Base-by-base conservation (phyloP, 1,284 basidiomycete genomes). In the Exobasidium cylindrosporum region DNA sequence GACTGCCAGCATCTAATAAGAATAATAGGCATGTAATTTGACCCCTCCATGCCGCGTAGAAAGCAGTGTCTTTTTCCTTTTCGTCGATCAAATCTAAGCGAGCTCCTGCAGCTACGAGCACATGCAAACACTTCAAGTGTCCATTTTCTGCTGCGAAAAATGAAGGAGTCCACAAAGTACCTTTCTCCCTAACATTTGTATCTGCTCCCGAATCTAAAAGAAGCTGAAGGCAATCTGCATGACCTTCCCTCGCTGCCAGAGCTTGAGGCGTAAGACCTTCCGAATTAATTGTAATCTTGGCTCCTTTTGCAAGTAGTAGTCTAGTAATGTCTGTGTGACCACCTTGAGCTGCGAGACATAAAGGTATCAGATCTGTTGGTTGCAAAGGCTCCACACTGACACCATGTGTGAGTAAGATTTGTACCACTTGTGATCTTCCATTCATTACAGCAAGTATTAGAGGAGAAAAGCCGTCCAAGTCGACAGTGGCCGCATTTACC, bases 41-140 rank as follows among this genome's bases (percentile, higher is more conserved):
- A 1, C 96, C 96, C 74, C 92, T 92, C 95, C 96, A 99, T 3
- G 92, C 93, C 0, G 96, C 94, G 76, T 97, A 97, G 82, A 97
- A 94, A 46, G 93, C 85, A 14, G 95, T 87, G 53, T 87, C 86
- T 74, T 91, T 89, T 24, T 88, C 88, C 61, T 91, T 86, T 81
- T 99, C 96, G 81, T 98, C 96, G 45, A 84, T 82, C 24, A 85
- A 84, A 72, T 87, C 85, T 32, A 90, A 86, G 58, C 89, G 86
- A 66, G 88, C 87, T 2, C 91, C 89, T 4, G 89, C 89, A 35
- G 87, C 85, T 10, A 98, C 84, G 30, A 98, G 83, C 32, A 91
- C 85, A 50, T 83, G 82, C 55, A 97, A 86, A 77, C 91, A 96
- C 10, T 84, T 84, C 28, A 85, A 82, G 72, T 89, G 90, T 0